Evolutionary conservation across 768 basidiomycete species (phyloP).

Genomic region (Tephrocybe rancida): DNA sequence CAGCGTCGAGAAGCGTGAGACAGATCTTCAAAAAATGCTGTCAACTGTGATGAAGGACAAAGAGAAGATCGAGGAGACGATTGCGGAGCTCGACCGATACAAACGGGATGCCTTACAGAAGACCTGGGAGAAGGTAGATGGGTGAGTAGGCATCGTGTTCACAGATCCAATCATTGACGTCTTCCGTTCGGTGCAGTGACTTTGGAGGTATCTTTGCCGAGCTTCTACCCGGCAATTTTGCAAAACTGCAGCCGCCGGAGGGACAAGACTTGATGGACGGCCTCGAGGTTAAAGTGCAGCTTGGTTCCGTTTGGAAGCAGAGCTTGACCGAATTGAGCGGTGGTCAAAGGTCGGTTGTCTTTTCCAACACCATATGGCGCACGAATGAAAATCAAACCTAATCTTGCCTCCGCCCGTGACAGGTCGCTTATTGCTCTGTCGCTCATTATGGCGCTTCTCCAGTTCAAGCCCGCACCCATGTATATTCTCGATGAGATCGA

Average conservation of each 20-base stretch:
- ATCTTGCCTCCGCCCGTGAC: background rate
- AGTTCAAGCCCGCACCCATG: slow-evolving; percentile 99
- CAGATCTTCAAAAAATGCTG: slow-evolving; percentile 86
- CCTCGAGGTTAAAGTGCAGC: slow-evolving; percentile 94
- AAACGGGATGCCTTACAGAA: slow-evolving; percentile 92
- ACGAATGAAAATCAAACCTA: background rate
- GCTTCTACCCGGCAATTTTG: slow-evolving; percentile 93
- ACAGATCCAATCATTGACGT: background rate
- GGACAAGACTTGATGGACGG: slow-evolving; percentile 93
- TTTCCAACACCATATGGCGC: background rate
- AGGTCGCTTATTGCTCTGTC: slow-evolving; percentile 98
- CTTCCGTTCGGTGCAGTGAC: slow-evolving; percentile 57
- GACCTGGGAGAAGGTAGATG: slow-evolving; percentile 96
- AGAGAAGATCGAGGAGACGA: slow-evolving; percentile 92
- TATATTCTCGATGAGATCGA: slow-evolving; percentile 99
- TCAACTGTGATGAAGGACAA: slow-evolving; percentile 89
- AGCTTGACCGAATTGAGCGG: slow-evolving; percentile 96
- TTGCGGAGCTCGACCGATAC: slow-evolving; percentile 89
- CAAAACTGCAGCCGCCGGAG: slow-evolving; percentile 92
- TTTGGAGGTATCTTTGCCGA: slow-evolving; percentile 97
- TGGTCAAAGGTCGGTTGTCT: slow-evolving; percentile 80
- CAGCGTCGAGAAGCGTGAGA: slow-evolving; percentile 94
- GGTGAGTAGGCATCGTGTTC: slow-evolving; percentile 48
- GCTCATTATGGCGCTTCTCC: slow-evolving; percentile 97
- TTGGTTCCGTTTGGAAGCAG: slow-evolving; percentile 97